These are phyloP conservation scores for Fraxinus platypoda DNA, from an alignment of 305 asterid genomes.

Conservation along the genomic window DNA sequence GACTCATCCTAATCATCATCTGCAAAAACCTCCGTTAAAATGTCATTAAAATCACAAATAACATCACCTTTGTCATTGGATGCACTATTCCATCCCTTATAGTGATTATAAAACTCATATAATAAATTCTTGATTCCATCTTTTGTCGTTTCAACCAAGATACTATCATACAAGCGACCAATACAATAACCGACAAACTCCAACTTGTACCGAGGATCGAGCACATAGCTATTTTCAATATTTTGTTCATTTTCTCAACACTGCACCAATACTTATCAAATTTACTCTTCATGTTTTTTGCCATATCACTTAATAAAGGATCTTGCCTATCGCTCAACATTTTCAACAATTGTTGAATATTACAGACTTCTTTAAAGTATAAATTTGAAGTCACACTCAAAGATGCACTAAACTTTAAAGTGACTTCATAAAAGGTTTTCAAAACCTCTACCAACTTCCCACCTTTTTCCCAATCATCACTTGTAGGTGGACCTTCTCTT, in stretches of 20 bases:
- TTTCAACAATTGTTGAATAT: not conserved
- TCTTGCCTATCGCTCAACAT: not conserved
- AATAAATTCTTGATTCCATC: not conserved
- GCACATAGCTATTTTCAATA: too few relatives aligned
- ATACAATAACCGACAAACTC: not conserved
- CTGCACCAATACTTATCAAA: not conserved
- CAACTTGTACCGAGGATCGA: too few relatives aligned
- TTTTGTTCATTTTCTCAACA: too few relatives aligned
- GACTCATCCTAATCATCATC: not conserved
- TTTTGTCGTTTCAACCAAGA: not conserved
- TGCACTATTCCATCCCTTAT: not conserved
- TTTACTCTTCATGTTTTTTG: not conserved
- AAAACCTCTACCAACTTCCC: not conserved
- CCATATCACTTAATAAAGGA: not conserved
- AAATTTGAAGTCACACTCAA: not conserved
- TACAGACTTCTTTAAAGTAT: not conserved
- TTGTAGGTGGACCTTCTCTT: not conserved
- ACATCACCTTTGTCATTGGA: not conserved
- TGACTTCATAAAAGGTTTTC: not conserved
- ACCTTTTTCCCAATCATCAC: not conserved
- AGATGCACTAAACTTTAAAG: not conserved
- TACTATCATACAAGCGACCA: not conserved
- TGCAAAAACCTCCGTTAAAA: not conserved
- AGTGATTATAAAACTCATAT: not conserved
- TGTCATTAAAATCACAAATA: not conserved